A percentile compares a stretch with the other conserved stretches of the same genome.
phyloP scores from a whole-genome alignment of 2,329 filamentous ascomycete species.

The Xylariaceae sp. region DNA sequence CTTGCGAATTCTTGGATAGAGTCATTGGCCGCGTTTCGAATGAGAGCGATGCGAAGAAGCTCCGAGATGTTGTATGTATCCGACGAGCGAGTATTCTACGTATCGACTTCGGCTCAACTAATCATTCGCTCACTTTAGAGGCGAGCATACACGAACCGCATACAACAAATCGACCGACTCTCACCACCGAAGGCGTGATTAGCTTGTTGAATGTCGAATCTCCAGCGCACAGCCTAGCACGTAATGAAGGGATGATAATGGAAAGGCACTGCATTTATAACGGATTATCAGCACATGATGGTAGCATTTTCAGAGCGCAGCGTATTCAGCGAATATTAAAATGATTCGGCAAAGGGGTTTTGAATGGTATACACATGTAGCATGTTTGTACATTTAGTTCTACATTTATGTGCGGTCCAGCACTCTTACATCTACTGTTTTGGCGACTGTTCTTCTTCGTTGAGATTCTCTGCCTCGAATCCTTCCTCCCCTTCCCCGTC shows the following conservation, averaged over 20 bases:
- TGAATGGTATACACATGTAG: slow-evolving; percentile 12
- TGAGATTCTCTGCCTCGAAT: slow-evolving; percentile 8
- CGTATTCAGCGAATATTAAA: background rate
- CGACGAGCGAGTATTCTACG: background rate
- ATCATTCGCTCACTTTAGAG: slow-evolving; percentile 14
- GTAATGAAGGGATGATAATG: no score
- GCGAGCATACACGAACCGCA: slow-evolving; percentile 20
- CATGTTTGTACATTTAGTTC: slow-evolving; percentile 25
- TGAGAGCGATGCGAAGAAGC: slow-evolving; percentile 19
- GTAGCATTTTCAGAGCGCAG: slow-evolving; percentile 1
- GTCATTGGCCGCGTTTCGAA: slow-evolving; percentile 19
- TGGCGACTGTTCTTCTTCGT: background rate
- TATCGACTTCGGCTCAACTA: slow-evolving; percentile 7
- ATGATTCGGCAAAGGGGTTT: slow-evolving; percentile 4
- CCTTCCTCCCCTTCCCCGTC: slow-evolving; percentile 8
- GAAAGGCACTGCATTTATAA: slow-evolving; percentile 7
- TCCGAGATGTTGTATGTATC: slow-evolving; percentile 20
- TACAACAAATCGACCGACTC: slow-evolving; percentile 17
- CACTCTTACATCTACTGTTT: no score
- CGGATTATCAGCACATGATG: slow-evolving; percentile 2
- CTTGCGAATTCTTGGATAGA: slow-evolving; percentile 21
- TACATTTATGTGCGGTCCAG: slow-evolving; percentile 13
- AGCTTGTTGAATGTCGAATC: no score
- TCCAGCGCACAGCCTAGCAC: no score
- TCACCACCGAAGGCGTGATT: background rate